Evolutionary conservation across 192 early-diverging fungal species (phyloP).

Genomic region (Rhizophlyctis rosea): DNA sequence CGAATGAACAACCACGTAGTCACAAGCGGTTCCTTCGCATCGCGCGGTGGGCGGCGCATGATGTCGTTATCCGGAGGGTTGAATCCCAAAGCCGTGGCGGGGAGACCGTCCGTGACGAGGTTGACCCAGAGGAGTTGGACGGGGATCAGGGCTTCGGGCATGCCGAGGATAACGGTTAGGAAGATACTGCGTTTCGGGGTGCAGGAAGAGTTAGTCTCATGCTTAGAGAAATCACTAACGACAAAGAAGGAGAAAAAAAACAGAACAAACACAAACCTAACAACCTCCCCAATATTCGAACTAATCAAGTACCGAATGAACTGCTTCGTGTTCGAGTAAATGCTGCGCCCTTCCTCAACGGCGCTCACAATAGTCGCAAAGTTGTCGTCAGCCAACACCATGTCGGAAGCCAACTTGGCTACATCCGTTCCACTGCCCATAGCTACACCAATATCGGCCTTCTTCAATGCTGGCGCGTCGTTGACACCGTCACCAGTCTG

Average conservation of each 20-base stretch:
- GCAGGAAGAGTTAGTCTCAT: too few species aligned
- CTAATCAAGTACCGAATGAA: constrained; percentile 98
- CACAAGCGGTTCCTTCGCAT: constrained; percentile 82
- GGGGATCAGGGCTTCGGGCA: constrained; percentile 97
- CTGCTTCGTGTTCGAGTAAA: constrained; percentile 99
- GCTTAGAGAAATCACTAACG: neutral
- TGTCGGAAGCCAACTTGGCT: constrained; percentile 95
- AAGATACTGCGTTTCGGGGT: constrained; percentile 90
- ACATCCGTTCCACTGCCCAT: constrained; percentile 99
- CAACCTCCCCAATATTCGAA: constrained; percentile 98
- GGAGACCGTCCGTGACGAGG: constrained; percentile 95
- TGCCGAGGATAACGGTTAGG: constrained; percentile 90
- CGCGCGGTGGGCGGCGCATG: constrained; percentile 88
- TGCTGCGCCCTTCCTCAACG: constrained; percentile 94
- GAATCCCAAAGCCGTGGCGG: constrained; percentile 96
- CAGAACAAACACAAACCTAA: constrained; percentile 33
- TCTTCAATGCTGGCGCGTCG: constrained; percentile 95
- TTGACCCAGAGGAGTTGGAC: constrained; percentile 99
- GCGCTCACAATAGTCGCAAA: constrained; percentile 97
- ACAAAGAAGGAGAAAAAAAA: neutral
- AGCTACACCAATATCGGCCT: constrained; percentile 98
- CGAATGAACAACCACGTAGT: constrained; percentile 93
- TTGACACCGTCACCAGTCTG: constrained; percentile 98
- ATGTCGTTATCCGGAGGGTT: constrained; percentile 96
- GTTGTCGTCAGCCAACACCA: constrained; percentile 98